Conservation (phyloP, 2,329 filamentous ascomycete genomes). For the Pyricularia grisea region DNA sequence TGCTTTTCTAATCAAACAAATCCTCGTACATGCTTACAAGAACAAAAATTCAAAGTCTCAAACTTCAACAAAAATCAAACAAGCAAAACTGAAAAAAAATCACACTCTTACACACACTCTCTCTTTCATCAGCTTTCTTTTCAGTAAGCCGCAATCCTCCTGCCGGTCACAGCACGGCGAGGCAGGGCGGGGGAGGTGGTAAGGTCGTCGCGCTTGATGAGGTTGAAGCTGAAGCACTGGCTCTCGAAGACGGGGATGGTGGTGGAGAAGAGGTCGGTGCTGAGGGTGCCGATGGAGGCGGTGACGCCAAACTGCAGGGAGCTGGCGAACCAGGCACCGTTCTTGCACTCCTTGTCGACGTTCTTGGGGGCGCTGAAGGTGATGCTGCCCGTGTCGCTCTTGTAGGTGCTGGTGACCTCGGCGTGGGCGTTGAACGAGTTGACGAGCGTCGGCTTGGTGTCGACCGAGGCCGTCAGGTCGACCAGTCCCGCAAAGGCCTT, state of each 20-base stretch:
- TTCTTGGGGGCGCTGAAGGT: background rate
- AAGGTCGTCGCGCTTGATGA: background rate
- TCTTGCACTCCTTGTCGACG: background rate
- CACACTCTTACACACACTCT: background rate
- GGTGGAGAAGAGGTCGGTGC: background rate
- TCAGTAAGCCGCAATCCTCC: background rate
- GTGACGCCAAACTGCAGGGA: background rate
- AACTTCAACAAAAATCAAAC: too few species aligned
- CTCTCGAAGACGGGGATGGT: background rate
- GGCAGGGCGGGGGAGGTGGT: too few species aligned
- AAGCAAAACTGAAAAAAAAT: background rate
- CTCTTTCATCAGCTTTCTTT: too few species aligned
- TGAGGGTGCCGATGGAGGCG: background rate
- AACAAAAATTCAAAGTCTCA: too few species aligned
- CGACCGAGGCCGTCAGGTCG: background rate
- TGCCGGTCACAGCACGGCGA: background rate
- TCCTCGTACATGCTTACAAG: too few species aligned
- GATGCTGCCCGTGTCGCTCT: background rate
- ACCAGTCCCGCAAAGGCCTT: background rate
- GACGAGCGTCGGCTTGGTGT: background rate
- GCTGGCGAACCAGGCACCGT: slow-evolving; percentile 3
- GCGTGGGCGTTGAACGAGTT: background rate
- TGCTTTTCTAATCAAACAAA: too few species aligned
- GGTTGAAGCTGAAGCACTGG: slow-evolving; percentile 16
- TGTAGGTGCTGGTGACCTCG: background rate